phyloP scores from a whole-genome alignment of 2,329 filamentous ascomycete genomes.

The Fusarium newnesense region DNA sequence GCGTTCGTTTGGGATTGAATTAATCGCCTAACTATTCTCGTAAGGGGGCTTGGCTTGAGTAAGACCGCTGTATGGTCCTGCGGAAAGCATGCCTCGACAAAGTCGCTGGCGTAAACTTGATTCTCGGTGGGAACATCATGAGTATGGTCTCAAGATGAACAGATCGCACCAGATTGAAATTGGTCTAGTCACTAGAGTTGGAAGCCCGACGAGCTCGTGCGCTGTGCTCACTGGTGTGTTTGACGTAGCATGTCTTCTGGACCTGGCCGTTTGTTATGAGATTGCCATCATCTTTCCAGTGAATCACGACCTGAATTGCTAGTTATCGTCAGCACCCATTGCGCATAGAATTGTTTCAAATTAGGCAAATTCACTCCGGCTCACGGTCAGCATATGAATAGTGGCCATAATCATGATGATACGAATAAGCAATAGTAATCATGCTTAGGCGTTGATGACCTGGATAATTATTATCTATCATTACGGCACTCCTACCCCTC shows the following conservation, averaged over 20 bases:
- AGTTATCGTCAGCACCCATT: background rate
- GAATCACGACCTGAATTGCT: background rate
- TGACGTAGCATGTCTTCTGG: background rate
- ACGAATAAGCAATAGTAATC: background rate
- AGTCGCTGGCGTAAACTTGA: background rate
- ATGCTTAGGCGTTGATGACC: background rate
- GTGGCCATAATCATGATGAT: background rate
- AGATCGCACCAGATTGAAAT: background rate
- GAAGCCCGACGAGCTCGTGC: background rate
- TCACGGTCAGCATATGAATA: background rate
- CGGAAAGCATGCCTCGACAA: background rate
- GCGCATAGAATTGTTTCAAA: background rate
- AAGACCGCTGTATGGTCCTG: background rate
- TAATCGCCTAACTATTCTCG: background rate
- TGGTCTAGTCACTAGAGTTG: background rate
- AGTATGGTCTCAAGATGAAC: background rate
- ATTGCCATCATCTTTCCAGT: background rate
- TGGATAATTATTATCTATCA: background rate
- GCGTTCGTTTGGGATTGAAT: background rate
- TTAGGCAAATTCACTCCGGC: too few species aligned
- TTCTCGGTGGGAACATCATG: background rate
- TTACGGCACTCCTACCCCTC: background rate
- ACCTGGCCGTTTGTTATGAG: background rate
- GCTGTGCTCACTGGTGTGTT: background rate
- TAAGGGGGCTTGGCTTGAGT: background rate